These are phyloP conservation scores for Agrocybe chaxingu DNA, from an alignment of 768 basidiomycete species.

Conservation along the genomic window DNA sequence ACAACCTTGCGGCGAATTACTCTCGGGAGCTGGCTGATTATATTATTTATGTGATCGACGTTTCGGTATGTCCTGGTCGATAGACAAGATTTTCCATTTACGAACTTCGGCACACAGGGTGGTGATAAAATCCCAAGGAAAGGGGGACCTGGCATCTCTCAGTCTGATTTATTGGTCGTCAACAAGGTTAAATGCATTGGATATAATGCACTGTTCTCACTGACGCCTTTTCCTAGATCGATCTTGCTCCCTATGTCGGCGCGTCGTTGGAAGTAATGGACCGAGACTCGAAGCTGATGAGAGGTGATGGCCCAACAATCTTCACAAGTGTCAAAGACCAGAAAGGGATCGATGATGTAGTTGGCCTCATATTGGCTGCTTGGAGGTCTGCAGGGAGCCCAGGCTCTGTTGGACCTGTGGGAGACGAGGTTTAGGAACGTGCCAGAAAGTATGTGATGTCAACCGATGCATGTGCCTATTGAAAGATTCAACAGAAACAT, in stretches of 20 bases:
- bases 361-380: slow-evolving; percentile 79
- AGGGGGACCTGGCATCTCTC: slow-evolving; percentile 96
- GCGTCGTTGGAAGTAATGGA: slow-evolving; percentile 95
- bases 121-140: slow-evolving; percentile 99
- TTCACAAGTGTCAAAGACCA: slow-evolving; percentile 82
- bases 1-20: slow-evolving; percentile 97
- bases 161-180: slow-evolving; percentile 90
- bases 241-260: slow-evolving; percentile 88
- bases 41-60: slow-evolving; percentile 92
- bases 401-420: slow-evolving; percentile 51
- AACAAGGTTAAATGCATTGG: slow-evolving; percentile 67
- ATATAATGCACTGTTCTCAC: too few relatives aligned
- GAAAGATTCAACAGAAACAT: too few relatives aligned
- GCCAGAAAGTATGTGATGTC: neutral
- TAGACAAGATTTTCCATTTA: neutral
- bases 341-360: slow-evolving; percentile 79
- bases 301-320: slow-evolving; percentile 90
- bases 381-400: slow-evolving; percentile 84
- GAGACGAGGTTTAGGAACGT: slow-evolving; percentile 20
- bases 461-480: too few relatives aligned
- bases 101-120: slow-evolving; percentile 45
- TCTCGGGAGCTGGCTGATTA: slow-evolving; percentile 96
- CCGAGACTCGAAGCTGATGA: slow-evolving; percentile 89
- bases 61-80: slow-evolving; percentile 45
- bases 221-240: slow-evolving; percentile 52